These are phyloP conservation scores for Haplographium delicatum DNA, from an alignment of 495 filamentous ascomycete genomes.

Conservation along the genomic window DNA sequence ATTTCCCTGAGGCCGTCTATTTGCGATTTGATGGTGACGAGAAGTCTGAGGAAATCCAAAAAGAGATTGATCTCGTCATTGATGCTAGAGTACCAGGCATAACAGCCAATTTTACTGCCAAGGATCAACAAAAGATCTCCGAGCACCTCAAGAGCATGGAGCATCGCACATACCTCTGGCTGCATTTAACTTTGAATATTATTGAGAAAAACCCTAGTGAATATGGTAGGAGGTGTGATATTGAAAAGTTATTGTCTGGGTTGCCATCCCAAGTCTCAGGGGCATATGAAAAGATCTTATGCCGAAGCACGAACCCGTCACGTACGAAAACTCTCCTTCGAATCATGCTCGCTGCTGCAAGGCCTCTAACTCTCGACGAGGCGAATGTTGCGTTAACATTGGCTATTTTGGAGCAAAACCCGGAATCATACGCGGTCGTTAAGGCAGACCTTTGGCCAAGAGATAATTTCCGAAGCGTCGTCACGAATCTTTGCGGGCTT, in stretches of 20 bases:
- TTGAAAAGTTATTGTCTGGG: constrained; percentile 23
- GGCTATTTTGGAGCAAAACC: background rate
- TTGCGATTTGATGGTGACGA: constrained; percentile 31
- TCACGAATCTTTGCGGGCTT: constrained; percentile 32
- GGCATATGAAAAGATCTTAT: constrained; percentile 31
- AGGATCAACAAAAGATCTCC: constrained; percentile 18
- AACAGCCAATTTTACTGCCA: constrained; percentile 7
- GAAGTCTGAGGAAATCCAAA: constrained; percentile 27
- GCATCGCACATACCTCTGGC: constrained; percentile 47
- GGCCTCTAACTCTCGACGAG: constrained; percentile 11
- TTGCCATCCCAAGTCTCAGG: constrained; percentile 28
- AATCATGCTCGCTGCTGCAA: constrained; percentile 7
- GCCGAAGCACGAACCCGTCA: background rate
- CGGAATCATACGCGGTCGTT: background rate
- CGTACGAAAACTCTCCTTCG: constrained; percentile 1
- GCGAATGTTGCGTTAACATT: constrained; percentile 17
- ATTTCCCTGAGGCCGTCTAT: constrained; percentile 11
- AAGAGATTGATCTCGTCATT: constrained; percentile 38
- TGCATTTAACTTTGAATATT: constrained; percentile 33
- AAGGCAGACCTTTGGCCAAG: constrained; percentile 3
- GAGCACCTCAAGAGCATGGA: constrained; percentile 30
- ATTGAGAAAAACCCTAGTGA: constrained; percentile 23
- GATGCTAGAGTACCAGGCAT: constrained; percentile 26
- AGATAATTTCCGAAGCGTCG: constrained; percentile 18
- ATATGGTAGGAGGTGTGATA: constrained; percentile 13